A percentile compares a stretch with the other conserved stretches of the same genome.
phyloP scores from a whole-genome alignment of 1,284 basidiomycete species.

The Apiotrichum montevideense region DNA sequence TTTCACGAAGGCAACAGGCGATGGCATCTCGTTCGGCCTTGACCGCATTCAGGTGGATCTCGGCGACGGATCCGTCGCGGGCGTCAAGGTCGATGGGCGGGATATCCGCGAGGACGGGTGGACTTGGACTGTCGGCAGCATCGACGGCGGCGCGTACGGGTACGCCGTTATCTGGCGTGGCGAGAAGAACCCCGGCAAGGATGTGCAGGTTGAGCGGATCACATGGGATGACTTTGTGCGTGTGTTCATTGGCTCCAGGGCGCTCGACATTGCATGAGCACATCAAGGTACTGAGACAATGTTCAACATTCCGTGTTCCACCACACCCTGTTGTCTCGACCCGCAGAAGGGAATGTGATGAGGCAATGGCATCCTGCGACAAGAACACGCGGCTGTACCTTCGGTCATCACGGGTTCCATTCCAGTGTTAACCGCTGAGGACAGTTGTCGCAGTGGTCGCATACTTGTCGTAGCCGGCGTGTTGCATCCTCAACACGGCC shows the following conservation, averaged over 20 bases:
- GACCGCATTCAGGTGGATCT: slow-evolving; percentile 34
- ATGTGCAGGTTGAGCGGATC: slow-evolving; percentile 14
- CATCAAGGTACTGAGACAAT: not conserved
- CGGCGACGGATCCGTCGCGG: slow-evolving; percentile 11
- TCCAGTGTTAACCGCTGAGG: too few species aligned
- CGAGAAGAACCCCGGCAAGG: slow-evolving; percentile 7
- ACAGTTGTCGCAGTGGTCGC: too few species aligned
- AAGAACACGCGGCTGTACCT: too few species aligned
- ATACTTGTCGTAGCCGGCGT: too few species aligned
- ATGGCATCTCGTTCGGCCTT: slow-evolving; percentile 39
- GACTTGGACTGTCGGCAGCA: slow-evolving; percentile 22
- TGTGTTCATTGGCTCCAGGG: slow-evolving; percentile 8
- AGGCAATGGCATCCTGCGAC: too few species aligned
- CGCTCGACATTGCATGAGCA: not conserved
- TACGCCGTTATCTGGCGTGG: slow-evolving; percentile 33
- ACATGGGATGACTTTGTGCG: slow-evolving; percentile 26
- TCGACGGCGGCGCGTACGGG: slow-evolving; percentile 21
- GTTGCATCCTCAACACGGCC: too few species aligned
- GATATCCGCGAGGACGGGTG: slow-evolving; percentile 26
- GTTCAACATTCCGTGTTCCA: too few species aligned
- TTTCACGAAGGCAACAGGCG: slow-evolving; percentile 39
- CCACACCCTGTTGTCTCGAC: too few species aligned
- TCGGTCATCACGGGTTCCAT: too few species aligned
- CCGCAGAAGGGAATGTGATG: too few species aligned
- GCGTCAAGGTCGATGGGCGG: slow-evolving; percentile 29